Evolutionary conservation across 1,284 basidiomycete species (phyloP).

Genomic region (Trichosporon sp.): DNA sequence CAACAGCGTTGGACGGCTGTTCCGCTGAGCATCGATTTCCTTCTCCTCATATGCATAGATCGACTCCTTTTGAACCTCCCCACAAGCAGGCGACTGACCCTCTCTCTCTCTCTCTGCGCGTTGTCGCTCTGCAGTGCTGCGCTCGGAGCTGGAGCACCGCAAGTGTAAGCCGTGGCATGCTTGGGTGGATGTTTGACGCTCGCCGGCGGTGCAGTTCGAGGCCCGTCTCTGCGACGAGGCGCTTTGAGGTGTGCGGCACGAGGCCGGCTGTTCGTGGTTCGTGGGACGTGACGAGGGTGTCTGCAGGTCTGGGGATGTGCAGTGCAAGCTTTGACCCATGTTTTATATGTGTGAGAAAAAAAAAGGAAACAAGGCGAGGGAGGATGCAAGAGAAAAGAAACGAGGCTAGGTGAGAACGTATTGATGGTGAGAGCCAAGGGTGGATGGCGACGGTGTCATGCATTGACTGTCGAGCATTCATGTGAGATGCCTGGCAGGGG

Average conservation of each 20-base stretch:
- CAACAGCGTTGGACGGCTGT: slow-evolving; percentile 75
- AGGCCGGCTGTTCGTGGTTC: neutral
- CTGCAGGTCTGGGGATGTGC: neutral
- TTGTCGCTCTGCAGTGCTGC: too few species aligned
- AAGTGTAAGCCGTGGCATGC: too few species aligned
- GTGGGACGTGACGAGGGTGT: neutral
- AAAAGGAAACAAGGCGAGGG: too few species aligned
- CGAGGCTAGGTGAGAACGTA: too few species aligned
- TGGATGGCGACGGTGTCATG: too few species aligned
- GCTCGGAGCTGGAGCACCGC: too few species aligned
- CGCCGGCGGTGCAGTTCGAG: neutral
- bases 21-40: slow-evolving; percentile 55
- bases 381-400: too few species aligned
- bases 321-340: neutral
- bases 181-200: neutral
- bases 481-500: too few species aligned
- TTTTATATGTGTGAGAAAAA: neutral
- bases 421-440: too few species aligned
- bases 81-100: neutral
- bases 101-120: too few species aligned
- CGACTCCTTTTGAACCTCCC: neutral
- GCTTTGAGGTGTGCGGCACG: too few species aligned
- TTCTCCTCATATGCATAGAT: slow-evolving; percentile 25
- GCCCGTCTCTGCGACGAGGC: neutral
- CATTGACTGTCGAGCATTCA: neutral